Base-by-base conservation (phyloP, 1,284 basidiomycete species). In the Fomitopsis pinicola region DNA sequence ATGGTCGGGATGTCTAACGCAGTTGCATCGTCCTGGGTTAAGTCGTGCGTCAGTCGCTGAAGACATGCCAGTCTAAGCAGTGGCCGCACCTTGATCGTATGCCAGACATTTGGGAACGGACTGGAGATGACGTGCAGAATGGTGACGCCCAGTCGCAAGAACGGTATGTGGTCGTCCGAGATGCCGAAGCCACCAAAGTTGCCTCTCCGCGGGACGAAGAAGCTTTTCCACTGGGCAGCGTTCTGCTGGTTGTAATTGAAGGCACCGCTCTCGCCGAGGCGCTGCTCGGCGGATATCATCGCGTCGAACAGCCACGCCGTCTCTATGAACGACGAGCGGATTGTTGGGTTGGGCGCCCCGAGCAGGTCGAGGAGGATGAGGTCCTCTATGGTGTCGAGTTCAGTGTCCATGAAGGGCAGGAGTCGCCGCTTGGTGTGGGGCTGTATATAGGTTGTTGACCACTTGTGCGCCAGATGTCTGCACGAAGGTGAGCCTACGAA, bases 91-190 rank as follows among this genome's bases (percentile, higher is more conserved):
- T 71, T 72, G 33, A 95, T 72, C 15, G 83, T 90, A 75, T 98
- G 97, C 97, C 97, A 98, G 6, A 97, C 95, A 2, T 57, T 63
- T 0, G 97, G 97, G 73, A 99, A 99, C 0, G 94, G 95, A 46
- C 84, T 85, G 0, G 96, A 78, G 62, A 99, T 99, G 56, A 99
- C 72, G 73, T 99, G 97, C 64, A 99, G 75, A 55, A 98, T 79
- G 60, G 88, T 94, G 19, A 99, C 95, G 6, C 97, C 97, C 58
- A 81, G 76, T 42, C 80, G 75, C 50, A 97, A 70, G 77, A 99
- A 99, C 15, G 97, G 97, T 30, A 95, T 74, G 74, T 99, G 97
- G 76, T 99, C 97, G 74, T 99, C 97, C 46, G 88, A 93, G 62
- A 98, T 90, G 53, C 87, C 88, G 1, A 85, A 87, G 17, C 76